Evolutionary conservation across 768 basidiomycete species (phyloP), one percentile per base, ranked within the genome.

Genomic region (Wakefieldia striispora): DNA sequence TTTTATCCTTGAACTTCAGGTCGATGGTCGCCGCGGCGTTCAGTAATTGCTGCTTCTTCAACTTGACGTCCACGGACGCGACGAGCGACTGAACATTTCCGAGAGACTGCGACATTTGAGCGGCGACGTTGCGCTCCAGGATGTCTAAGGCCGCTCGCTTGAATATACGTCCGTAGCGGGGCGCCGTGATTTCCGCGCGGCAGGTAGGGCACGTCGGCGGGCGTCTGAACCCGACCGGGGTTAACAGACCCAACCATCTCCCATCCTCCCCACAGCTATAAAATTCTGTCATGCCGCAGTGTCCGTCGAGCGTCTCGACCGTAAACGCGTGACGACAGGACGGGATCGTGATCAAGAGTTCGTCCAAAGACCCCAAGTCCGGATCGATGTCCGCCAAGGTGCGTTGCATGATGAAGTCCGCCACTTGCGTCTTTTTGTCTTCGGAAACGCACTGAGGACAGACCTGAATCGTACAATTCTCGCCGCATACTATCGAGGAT

Each of bases 71-170:
- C 17, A 78, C 47, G 3, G 52, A 41, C 23, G 62, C 59, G 45
- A 77, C 61, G 5, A 58, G 50, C 2, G 43, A 46, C 8, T 66
- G 64, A 10, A 72, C 58, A 2, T 47, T 51, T 31, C 53, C 54
- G n/a, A 84, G 72, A 10, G 70, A 67, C 17, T 62, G 62, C 0
- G 78, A 76, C 77, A 83, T 80, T 17, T 68, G 68, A 31, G 70
- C 71, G 0, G 79, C 78, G 19, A 85, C 73, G 50, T 86, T 86
- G 49, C 74, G 73, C 59, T 87, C 86, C 47, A 86, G 57, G 7
- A 87, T 79, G 53, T 86, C 84, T 40, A 89, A 66, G 40, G 78
- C 72, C 0, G 84, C 82, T 8, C 80, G 75, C 60, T 87, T 88
- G 59, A 73, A 74, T 31, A 79, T 66, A 3, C 84, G 76, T 7